Conservation (phyloP, 345 rosid genomes). For the Brassica nigra region DNA sequence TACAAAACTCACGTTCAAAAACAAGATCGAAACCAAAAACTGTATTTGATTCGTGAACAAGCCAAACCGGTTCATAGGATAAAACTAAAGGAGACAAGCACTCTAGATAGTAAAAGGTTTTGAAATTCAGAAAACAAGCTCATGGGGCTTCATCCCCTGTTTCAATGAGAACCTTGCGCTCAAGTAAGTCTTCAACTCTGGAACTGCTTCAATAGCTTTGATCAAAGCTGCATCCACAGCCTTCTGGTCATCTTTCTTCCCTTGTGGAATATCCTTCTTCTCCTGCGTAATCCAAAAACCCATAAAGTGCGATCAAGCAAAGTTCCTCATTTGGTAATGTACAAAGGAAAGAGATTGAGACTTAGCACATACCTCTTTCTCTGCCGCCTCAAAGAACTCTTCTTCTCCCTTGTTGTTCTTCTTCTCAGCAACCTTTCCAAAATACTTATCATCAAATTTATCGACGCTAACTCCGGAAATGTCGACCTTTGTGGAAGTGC, state of each 20-base stretch:
- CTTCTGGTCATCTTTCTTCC: constrained; percentile 84
- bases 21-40: not conserved
- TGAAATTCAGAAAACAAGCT: constrained; percentile 62
- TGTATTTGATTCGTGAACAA: too few relatives aligned
- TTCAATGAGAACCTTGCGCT: constrained; percentile 72
- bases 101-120: not conserved
- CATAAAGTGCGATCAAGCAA: not conserved
- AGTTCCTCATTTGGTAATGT: not conserved
- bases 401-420: constrained; percentile 73
- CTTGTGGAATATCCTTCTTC: constrained; percentile 61
- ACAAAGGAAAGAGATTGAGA: not conserved
- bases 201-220: constrained; percentile 65
- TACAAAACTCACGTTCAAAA: not conserved
- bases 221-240: constrained; percentile 58
- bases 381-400: constrained; percentile 69
- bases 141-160: constrained; percentile 80
- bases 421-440: constrained; percentile 68
- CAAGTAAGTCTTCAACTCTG: constrained; percentile 69
- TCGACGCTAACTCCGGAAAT: constrained; percentile 60
- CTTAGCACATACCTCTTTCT: not conserved
- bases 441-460: constrained; percentile 71
- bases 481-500: constrained; percentile 76
- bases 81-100: not conserved
- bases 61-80: not conserved
- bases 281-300: constrained; percentile 45